phyloP scores from a whole-genome alignment of 441 rosid species.

The Euphorbia schlechtendalii region DNA sequence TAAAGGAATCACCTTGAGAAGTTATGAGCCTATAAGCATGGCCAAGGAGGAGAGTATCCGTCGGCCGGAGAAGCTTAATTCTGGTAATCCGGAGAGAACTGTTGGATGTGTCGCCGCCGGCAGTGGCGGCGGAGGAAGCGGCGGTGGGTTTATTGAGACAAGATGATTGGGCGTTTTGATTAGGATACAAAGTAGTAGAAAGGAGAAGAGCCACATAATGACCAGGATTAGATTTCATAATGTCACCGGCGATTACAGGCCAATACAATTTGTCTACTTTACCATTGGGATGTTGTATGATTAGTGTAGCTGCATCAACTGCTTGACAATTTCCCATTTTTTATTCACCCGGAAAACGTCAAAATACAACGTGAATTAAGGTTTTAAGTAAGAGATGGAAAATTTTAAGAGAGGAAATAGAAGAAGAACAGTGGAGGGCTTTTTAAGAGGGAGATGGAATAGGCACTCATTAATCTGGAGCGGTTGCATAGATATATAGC shows the following conservation, averaged over 20 bases:
- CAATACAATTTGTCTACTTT: conserved; percentile 51
- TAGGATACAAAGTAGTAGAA: conserved; percentile 60
- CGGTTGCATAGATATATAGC: too few relatives aligned
- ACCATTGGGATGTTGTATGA: conserved; percentile 70
- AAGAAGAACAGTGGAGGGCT: too few relatives aligned
- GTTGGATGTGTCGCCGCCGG: conserved; percentile 1
- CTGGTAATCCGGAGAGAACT: conserved; percentile 58
- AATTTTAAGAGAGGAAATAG: too few relatives aligned
- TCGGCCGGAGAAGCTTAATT: conserved; percentile 86
- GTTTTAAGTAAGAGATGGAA: too few relatives aligned
- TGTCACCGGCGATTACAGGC: conserved; percentile 53
- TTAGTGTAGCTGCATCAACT: conserved; percentile 64
- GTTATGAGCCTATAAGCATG: conserved; percentile 79
- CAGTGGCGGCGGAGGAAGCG: not conserved
- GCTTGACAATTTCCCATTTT: conserved; percentile 91
- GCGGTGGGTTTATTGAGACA: conserved; percentile 11
- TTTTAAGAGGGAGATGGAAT: too few relatives aligned
- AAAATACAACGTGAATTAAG: too few relatives aligned
- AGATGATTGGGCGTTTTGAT: conserved; percentile 18
- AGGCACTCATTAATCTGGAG: too few relatives aligned
- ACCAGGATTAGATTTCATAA: conserved; percentile 82
- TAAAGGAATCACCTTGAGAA: conserved; percentile 43
- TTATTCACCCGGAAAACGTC: not conserved
- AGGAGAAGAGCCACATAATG: conserved; percentile 86
- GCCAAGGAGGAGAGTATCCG: conserved; percentile 72